Percentiles rank a stretch among this genome's conserved stretches.
These are phyloP conservation scores for Tylopilus balloui DNA, from an alignment of 768 basidiomycete species.

Conservation along the genomic window DNA sequence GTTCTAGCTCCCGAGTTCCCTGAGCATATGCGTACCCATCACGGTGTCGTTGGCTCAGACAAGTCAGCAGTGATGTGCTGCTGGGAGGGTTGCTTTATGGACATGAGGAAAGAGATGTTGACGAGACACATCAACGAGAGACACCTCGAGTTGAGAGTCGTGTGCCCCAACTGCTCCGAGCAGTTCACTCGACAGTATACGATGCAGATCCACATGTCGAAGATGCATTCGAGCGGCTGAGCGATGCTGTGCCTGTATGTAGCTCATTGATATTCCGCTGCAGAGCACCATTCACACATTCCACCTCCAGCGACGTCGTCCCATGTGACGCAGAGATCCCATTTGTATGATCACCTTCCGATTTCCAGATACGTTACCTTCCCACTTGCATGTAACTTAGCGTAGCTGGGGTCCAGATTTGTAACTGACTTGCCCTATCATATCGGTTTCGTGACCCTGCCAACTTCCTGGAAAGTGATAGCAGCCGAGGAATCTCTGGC, in stretches of 20 bases:
- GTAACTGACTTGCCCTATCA: slow-evolving; percentile 5
- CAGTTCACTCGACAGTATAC: slow-evolving; percentile 28
- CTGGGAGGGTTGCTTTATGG: slow-evolving; percentile 17
- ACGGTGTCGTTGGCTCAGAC: slow-evolving; percentile 20
- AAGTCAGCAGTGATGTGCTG: slow-evolving; percentile 3
- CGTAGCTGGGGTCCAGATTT: too few species aligned
- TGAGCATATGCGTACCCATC: slow-evolving; percentile 19
- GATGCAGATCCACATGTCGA: slow-evolving; percentile 9
- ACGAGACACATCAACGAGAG: slow-evolving; percentile 25
- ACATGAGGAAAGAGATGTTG: slow-evolving; percentile 29
- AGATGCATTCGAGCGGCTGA: slow-evolving; percentile 8
- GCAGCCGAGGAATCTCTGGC: neutral
- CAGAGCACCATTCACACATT: neutral
- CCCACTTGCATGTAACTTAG: slow-evolving; percentile 8
- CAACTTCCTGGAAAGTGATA: slow-evolving; percentile 4
- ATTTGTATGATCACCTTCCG: neutral
- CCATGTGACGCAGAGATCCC: neutral
- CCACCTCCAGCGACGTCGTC: too few species aligned
- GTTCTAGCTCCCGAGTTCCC: slow-evolving; percentile 12
- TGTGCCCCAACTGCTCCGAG: slow-evolving; percentile 18
- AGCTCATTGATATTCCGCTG: neutral
- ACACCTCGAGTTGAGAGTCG: slow-evolving; percentile 17
- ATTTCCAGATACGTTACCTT: slow-evolving; percentile 1
- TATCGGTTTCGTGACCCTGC: neutral
- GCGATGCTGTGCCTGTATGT: neutral